Conservation (phyloP, 2,329 filamentous ascomycete genomes). For the Penicillium hesseltinei region DNA sequence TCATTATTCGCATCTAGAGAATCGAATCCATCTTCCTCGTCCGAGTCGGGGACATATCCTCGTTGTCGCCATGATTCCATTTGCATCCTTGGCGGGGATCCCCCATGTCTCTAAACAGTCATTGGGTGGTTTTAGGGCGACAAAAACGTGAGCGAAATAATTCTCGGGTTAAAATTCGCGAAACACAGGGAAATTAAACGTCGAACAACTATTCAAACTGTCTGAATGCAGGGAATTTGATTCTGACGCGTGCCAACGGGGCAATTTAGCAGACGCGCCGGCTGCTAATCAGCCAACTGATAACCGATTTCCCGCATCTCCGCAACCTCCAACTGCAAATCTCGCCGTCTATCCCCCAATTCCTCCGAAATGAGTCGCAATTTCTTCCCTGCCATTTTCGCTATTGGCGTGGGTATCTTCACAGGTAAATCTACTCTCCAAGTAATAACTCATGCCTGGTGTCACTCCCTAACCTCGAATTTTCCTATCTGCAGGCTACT, state of each 20-base stretch:
- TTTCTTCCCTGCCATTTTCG: conserved; percentile 37
- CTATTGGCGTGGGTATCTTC: conserved; percentile 42
- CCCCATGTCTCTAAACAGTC: conserved; percentile 38
- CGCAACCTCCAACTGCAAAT: conserved; percentile 10
- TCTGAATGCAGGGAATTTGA: neutral
- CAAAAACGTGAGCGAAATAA: neutral
- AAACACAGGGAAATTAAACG: neutral
- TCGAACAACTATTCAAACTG: neutral
- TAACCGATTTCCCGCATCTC: conserved; percentile 22
- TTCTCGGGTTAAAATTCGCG: neutral
- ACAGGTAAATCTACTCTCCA: conserved; percentile 31
- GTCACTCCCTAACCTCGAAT: conserved; percentile 13
- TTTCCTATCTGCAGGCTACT: conserved; percentile 36
- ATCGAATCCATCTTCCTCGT: conserved; percentile 46
- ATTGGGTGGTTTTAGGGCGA: conserved; percentile 19
- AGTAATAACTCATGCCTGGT: neutral
- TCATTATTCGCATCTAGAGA: conserved; percentile 28
- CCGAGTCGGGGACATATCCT: conserved; percentile 54
- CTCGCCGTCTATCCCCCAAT: neutral
- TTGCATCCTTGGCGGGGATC: conserved; percentile 34
- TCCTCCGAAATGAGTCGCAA: conserved; percentile 36
- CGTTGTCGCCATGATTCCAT: conserved; percentile 52
- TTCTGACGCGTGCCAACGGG: conserved; percentile 6
- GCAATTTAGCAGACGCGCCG: conserved; percentile 26
- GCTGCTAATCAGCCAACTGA: conserved; percentile 23